phyloP scores from a whole-genome alignment of 805 yeast genomes.

The Candida verbasci region DNA sequence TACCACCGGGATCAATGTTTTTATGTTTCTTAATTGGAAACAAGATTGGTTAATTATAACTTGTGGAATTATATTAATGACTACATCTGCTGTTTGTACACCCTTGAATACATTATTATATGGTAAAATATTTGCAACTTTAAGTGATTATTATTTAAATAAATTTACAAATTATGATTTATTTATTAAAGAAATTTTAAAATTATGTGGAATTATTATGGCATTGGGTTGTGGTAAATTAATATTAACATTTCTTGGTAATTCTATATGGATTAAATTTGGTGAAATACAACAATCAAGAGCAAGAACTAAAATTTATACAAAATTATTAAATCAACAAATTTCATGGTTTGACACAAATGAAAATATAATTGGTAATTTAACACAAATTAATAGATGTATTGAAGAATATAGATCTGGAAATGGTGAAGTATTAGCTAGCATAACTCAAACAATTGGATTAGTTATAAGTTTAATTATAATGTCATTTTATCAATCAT shows the following conservation, averaged over 20 bases:
- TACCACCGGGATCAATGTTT: slow-evolving; percentile 6
- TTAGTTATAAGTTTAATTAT: slow-evolving; percentile 52
- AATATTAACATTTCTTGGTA: slow-evolving; percentile 46
- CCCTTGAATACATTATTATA: slow-evolving; percentile 61
- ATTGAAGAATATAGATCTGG: slow-evolving; percentile 70
- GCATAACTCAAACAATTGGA: slow-evolving; percentile 49
- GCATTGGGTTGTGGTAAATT: slow-evolving; percentile 27
- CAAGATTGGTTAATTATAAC: slow-evolving; percentile 13
- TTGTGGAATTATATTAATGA: slow-evolving; percentile 34
- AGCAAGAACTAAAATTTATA: slow-evolving; percentile 46
- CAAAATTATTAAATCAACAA: slow-evolving; percentile 41
- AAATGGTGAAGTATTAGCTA: slow-evolving; percentile 60
- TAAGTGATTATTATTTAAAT: slow-evolving; percentile 27
- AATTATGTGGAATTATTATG: slow-evolving; percentile 29
- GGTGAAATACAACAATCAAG: slow-evolving; percentile 69
- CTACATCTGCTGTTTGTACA: slow-evolving; percentile 52
- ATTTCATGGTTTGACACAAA: slow-evolving; percentile 62
- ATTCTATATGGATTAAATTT: slow-evolving; percentile 57
- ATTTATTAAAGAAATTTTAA: slow-evolving; percentile 21
- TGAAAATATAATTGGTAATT: slow-evolving; percentile 54
- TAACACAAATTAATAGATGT: slow-evolving; percentile 65
- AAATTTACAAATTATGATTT: slow-evolving; percentile 18
- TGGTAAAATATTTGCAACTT: slow-evolving; percentile 53
- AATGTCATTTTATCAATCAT: slow-evolving; percentile 71
- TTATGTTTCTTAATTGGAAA: slow-evolving; percentile 12